These are phyloP conservation scores for Brassica napus DNA, from an alignment of 345 rosid genomes.

Conservation along the genomic window DNA sequence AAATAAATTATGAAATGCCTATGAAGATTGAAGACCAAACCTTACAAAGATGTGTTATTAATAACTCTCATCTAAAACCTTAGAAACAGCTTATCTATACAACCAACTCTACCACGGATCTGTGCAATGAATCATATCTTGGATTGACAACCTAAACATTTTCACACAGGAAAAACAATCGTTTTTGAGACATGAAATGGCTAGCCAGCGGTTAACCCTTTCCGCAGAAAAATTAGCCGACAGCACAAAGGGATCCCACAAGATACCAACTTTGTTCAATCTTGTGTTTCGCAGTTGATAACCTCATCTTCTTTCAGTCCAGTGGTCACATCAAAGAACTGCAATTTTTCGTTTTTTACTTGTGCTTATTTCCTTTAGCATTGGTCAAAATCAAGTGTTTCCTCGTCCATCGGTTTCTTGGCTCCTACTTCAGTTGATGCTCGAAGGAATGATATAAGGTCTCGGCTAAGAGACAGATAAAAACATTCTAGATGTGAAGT, in stretches of 20 bases:
- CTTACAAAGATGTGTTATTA: slow-evolving; percentile 14
- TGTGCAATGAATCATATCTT: slow-evolving; percentile 24
- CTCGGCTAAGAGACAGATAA: slow-evolving; percentile 47
- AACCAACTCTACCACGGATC: slow-evolving; percentile 20
- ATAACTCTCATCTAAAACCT: slow-evolving; percentile 10
- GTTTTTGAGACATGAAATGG: slow-evolving; percentile 13
- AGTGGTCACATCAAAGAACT: slow-evolving; percentile 1
- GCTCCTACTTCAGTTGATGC: slow-evolving; percentile 88
- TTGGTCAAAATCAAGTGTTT: slow-evolving; percentile 31
- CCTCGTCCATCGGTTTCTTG: slow-evolving; percentile 60
- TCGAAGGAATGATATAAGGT: slow-evolving; percentile 50
- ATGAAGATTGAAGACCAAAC: not conserved
- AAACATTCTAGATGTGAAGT: not conserved
- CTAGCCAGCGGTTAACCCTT: slow-evolving; percentile 12
- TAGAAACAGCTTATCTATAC: slow-evolving; percentile 35
- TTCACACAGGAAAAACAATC: slow-evolving; percentile 9
- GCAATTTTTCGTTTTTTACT: slow-evolving; percentile 8
- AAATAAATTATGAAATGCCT: not conserved
- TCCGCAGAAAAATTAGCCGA: slow-evolving; percentile 14
- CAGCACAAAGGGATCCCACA: slow-evolving; percentile 19
- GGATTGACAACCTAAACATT: slow-evolving; percentile 26
- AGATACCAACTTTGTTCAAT: slow-evolving; percentile 11
- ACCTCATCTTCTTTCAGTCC: slow-evolving; percentile 13
- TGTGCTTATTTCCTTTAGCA: slow-evolving; percentile 16
- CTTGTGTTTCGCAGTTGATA: slow-evolving; percentile 19